phyloP scores from a whole-genome alignment of 176 grass and related monocot genomes.

The Zea mays region Zm-B73-REFERENCE-NAM-5.0 NC_050099.1:193992501-193993000 shows the following conservation, averaged over 20 bases:
- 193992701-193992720: neutral
- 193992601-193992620: slow-evolving; percentile 25
- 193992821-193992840: too few species aligned
- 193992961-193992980: slow-evolving; percentile 83
- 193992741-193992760: neutral
- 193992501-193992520: neutral
- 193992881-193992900: slow-evolving; percentile 97
- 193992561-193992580: neutral
- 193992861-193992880: slow-evolving; percentile 31
- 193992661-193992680: neutral
- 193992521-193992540: neutral
- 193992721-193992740: neutral
- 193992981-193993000: slow-evolving; percentile 99
- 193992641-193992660: neutral
- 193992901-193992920: slow-evolving; percentile 86
- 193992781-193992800: too few species aligned
- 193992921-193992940: slow-evolving; percentile 99
- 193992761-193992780: neutral
- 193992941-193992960: slow-evolving; percentile 98
- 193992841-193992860: too few species aligned
- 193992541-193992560: neutral
- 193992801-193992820: neutral
- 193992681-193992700: neutral
- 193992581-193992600: neutral
- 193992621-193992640: slow-evolving; percentile 4